Conservation (phyloP, 164 flowering plant species). For the Warburgia ugandensis region DNA sequence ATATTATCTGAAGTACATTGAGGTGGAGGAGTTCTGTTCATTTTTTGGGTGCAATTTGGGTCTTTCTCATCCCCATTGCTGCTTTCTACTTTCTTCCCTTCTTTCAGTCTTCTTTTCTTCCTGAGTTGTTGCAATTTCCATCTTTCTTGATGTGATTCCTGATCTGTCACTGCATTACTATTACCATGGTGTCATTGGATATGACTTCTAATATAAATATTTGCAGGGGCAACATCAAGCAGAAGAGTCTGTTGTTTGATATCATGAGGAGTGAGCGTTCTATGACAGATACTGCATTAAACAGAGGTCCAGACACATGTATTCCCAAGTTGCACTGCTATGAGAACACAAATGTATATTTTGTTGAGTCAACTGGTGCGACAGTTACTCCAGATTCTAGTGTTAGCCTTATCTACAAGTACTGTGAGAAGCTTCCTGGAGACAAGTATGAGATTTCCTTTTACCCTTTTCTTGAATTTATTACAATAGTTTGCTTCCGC, state of each 20-base stretch:
- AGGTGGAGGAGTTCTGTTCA: too few species aligned
- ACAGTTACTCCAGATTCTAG: conserved; percentile 66
- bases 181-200: too few species aligned
- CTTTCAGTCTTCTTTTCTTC: too few species aligned
- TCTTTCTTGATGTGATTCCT: background rate
- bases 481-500: background rate
- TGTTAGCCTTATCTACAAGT: conserved; percentile 47
- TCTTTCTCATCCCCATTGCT: too few species aligned
- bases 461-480: background rate
- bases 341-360: conserved; percentile 33
- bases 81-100: too few species aligned
- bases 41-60: too few species aligned
- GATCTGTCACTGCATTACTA: background rate
- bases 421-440: conserved; percentile 70
- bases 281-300: conserved; percentile 44
- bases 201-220: conserved; percentile 3
- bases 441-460: conserved; percentile 40
- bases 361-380: conserved; percentile 67
- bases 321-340: conserved; percentile 18
- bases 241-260: conserved; percentile 49
- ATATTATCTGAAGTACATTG: too few species aligned
- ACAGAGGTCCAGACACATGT: conserved; percentile 39
- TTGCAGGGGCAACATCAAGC: conserved; percentile 69
- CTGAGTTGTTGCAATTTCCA: too few species aligned
- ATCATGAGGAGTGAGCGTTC: conserved; percentile 59